These are phyloP conservation scores for Angophora floribunda DNA, from an alignment of 345 rosid genomes.

Conservation along the genomic window DNA sequence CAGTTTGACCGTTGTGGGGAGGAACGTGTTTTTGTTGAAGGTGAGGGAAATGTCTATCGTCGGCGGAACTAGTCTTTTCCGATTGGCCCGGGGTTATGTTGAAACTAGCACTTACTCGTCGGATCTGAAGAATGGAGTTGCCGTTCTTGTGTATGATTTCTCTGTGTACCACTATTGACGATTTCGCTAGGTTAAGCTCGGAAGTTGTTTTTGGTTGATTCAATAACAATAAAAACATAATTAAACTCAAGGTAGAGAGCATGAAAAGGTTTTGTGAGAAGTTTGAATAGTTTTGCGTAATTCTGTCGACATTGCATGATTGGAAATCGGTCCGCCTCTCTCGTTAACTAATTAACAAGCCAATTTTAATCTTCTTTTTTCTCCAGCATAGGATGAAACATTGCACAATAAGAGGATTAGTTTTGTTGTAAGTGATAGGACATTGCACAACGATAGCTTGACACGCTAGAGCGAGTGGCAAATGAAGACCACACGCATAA, in stretches of 20 bases:
- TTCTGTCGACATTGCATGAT: background rate
- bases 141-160: slow-evolving; percentile 5
- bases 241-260: background rate
- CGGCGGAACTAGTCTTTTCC: slow-evolving; percentile 12
- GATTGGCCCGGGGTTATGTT: slow-evolving; percentile 11
- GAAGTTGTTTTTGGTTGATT: background rate
- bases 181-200: background rate
- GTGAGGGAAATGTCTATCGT: background rate
- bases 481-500: background rate
- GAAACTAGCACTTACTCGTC: slow-evolving; percentile 5
- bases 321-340: background rate
- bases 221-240: background rate
- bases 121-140: background rate
- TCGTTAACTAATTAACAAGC: background rate
- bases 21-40: background rate
- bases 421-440: background rate
- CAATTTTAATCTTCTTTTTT: background rate
- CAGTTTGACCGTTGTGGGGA: background rate
- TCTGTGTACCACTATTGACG: background rate
- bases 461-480: background rate
- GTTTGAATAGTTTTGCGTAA: background rate
- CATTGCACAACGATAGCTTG: background rate
- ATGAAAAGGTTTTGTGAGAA: background rate
- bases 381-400: background rate
- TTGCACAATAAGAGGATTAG: background rate